A percentile compares a stretch with the other conserved stretches of the same genome.
Conservation (phyloP, 2,329 filamentous ascomycete species). For the Trichocomaceae sp. region DNA sequence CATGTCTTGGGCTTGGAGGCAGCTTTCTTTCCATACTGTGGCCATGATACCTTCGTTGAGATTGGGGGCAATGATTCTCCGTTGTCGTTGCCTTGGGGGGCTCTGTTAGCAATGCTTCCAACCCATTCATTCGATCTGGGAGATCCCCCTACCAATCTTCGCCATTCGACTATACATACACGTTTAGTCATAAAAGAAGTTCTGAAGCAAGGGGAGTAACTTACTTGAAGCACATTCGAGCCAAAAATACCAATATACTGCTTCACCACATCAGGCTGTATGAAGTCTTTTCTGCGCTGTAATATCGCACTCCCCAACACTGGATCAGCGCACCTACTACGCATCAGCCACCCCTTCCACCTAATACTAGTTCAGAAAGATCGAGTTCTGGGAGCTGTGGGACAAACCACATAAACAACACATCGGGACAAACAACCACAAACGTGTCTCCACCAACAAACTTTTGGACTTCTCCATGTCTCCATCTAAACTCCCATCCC, state of each 20-base stretch:
- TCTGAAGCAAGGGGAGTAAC: conserved; percentile 1
- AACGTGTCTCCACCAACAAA: conserved; percentile 22
- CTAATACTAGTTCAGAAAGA: conserved; percentile 8
- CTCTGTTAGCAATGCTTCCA: background rate
- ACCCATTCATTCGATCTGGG: background rate
- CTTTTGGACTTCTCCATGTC: conserved; percentile 21
- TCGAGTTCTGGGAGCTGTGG: conserved; percentile 1
- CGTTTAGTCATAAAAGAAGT: background rate
- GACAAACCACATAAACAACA: conserved; percentile 8
- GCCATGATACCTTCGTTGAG: conserved; percentile 34
- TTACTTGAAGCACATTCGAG: conserved; percentile 28
- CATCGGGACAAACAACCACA: conserved; percentile 26
- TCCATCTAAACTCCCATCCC: conserved; percentile 31
- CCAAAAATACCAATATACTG: conserved; percentile 31
- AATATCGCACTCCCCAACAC: conserved; percentile 25
- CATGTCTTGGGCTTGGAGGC: conserved; percentile 28
- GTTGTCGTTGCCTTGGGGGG: conserved; percentile 29
- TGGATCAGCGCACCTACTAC: conserved; percentile 20
- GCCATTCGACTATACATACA: conserved; percentile 20
- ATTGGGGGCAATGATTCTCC: conserved; percentile 30
- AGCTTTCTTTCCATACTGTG: conserved; percentile 30
- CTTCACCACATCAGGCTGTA: conserved; percentile 21
- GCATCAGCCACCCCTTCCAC: no score
- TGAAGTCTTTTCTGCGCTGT: conserved; percentile 32
- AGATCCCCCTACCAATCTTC: conserved; percentile 22